Base-by-base conservation (phyloP, 805 yeast species). In the Naumovozyma baii region DNA sequence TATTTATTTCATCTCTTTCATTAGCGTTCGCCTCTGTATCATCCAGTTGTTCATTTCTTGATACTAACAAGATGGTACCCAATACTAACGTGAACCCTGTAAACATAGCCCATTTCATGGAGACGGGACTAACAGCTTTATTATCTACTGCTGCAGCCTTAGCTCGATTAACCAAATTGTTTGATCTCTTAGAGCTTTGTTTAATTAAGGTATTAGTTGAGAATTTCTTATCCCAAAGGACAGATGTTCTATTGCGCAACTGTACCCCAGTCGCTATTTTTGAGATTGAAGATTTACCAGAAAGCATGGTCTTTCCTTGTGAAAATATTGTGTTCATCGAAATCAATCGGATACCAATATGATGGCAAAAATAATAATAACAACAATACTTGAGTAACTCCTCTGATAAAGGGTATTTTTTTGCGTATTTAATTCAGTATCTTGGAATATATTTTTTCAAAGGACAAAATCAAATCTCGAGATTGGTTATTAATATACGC, bases 61-160 rank as follows among this genome's bases (percentile, higher is more conserved):
- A 34, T 9, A 38, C 47, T 19, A 57, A 30, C 5, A 55, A 33
- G 25, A 52, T 46, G 7, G 54, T 50, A 12, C 61, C 56, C 16
- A 57, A 16, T 3, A 54, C 51, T 26, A 59, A 31, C 3, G 62
- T 54, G 18, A 56, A 52, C 40, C 63, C 51, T 2, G 62, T 54
- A 7, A 57, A 25, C 4, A 58, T 50, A 5, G 47, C 54, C 57
- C 59, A 51, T 38, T 54, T 58, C 41, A 50, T 50, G 33, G 39
- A 31, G n/a, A 37, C 18, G 9, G 9, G 8, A 18, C 18, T 22
- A 8, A 22, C 29, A 18, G 8, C 34, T 22, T 18, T 19, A 34
- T 10, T 34, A 28, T 20, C 29, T 17, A 14, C 39, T 18, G 34
- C 39, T 31, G 25, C 35, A 10, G 39, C 42, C 29, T 26, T 39